A percentile compares a stretch with the other conserved stretches of the same genome.
These are phyloP conservation scores for Picochlorum sp. DNA, from an alignment of 139 green algal species.

Conservation along the genomic window DNA sequence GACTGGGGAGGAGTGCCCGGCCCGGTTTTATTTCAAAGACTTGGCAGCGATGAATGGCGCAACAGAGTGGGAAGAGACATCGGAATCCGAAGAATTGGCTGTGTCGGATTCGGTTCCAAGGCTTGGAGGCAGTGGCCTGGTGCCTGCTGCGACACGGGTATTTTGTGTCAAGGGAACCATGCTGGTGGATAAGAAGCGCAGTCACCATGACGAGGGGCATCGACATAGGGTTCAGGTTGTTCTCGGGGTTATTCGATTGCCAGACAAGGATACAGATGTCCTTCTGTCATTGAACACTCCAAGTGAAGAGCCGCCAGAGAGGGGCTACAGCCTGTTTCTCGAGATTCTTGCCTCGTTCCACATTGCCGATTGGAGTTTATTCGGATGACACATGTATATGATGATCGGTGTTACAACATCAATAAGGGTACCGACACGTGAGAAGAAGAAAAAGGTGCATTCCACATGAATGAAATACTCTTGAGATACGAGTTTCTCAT, in stretches of 20 bases:
- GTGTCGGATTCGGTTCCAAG: no score
- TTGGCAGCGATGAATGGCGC: background rate
- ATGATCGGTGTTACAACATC: no score
- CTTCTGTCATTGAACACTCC: slow-evolving; percentile 53
- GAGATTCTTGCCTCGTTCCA: slow-evolving; percentile 31
- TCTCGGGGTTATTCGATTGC: slow-evolving; percentile 32
- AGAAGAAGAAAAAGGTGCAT: slow-evolving; percentile 4
- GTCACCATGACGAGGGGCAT: background rate
- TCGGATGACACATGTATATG: slow-evolving; percentile 23
- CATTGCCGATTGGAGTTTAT: slow-evolving; percentile 45
- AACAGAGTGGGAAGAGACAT: background rate
- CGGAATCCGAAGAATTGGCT: no score
- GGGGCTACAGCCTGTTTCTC: slow-evolving; percentile 20
- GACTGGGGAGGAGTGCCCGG: background rate
- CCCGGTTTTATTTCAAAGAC: background rate
- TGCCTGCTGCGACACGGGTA: no score
- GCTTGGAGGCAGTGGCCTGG: no score
- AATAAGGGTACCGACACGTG: no score
- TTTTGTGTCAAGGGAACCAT: no score
- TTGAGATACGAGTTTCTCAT: background rate
- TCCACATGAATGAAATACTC: background rate
- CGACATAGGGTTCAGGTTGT: slow-evolving; percentile 25
- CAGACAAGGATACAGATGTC: slow-evolving; percentile 35
- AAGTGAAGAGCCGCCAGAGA: background rate
- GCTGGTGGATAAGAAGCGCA: background rate